A percentile compares a stretch with the other conserved stretches of the same genome.
These are phyloP conservation scores for Dimargaris cristalligena DNA, from an alignment of 192 early-diverging fungal species.

Conservation along the genomic window DNA sequence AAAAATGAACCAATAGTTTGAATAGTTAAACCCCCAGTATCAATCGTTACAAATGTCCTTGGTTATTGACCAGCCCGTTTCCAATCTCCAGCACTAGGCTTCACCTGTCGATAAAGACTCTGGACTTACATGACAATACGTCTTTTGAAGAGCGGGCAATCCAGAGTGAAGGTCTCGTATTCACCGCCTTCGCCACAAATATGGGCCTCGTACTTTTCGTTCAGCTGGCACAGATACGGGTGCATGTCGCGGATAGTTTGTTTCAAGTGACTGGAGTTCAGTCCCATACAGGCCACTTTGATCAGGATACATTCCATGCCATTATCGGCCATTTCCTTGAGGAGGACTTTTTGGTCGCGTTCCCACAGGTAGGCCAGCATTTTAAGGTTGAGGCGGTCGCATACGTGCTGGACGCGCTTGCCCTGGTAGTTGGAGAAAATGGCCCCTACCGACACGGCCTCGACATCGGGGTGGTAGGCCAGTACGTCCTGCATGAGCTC, in stretches of 20 bases:
- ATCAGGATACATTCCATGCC: conserved; percentile 72
- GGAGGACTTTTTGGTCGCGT: conserved; percentile 61
- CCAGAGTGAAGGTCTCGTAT: conserved; percentile 84
- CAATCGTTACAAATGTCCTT: not conserved
- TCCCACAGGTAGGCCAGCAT: conserved; percentile 83
- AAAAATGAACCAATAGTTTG: conserved; percentile 4
- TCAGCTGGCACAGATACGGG: conserved; percentile 45
- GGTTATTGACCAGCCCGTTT: not conserved
- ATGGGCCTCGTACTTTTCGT: conserved; percentile 64
- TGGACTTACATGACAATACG: conserved; percentile 58
- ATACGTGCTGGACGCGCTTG: conserved; percentile 92
- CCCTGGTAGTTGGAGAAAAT: conserved; percentile 95
- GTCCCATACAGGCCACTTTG: conserved; percentile 81
- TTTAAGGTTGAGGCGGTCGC: conserved; percentile 65
- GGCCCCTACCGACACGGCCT: conserved; percentile 82
- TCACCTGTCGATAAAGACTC: not conserved
- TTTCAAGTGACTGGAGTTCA: conserved; percentile 57
- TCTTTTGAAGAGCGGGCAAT: conserved; percentile 80
- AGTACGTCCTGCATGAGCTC: conserved; percentile 51
- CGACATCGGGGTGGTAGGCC: conserved; percentile 51
- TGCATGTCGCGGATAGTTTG: conserved; percentile 62
- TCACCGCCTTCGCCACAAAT: conserved; percentile 97
- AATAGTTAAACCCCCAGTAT: not conserved
- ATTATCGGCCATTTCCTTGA: conserved; percentile 68
- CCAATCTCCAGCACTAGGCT: not conserved